Conservation (phyloP, 345 rosid species). For the Moringa oleifera region DNA sequence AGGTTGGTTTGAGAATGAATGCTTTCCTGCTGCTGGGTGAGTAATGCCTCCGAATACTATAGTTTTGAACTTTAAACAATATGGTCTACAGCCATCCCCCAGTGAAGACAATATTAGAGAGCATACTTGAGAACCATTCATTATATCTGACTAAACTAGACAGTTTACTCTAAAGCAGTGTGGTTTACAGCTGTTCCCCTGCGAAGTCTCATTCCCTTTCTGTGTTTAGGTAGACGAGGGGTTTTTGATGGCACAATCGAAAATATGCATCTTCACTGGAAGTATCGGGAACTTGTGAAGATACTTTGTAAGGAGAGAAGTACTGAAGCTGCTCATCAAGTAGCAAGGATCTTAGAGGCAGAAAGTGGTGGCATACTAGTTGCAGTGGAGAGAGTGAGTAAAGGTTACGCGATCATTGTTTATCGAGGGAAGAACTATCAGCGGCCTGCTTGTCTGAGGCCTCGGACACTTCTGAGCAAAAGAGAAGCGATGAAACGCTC, state of each 20-base stretch:
- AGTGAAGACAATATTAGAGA: not conserved
- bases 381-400: slow-evolving; percentile 73
- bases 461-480: slow-evolving; percentile 70
- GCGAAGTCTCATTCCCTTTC: slow-evolving; percentile 15
- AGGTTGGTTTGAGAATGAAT: slow-evolving; percentile 89
- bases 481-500: slow-evolving; percentile 78
- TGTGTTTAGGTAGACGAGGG: slow-evolving; percentile 73
- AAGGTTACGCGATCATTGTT: slow-evolving; percentile 80
- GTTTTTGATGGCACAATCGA: slow-evolving; percentile 88
- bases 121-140: not conserved
- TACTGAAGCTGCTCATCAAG: slow-evolving; percentile 53
- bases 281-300: slow-evolving; percentile 95
- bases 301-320: slow-evolving; percentile 56
- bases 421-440: slow-evolving; percentile 93
- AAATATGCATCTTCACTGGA: slow-evolving; percentile 99
- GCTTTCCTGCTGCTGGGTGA: slow-evolving; percentile 84
- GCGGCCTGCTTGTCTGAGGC: slow-evolving; percentile 73
- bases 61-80: slow-evolving; percentile 7
- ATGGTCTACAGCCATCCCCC: slow-evolving; percentile 6
- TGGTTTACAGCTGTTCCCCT: not conserved
- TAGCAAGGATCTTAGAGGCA: slow-evolving; percentile 64
- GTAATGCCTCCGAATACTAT: slow-evolving; percentile 17
- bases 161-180: no score
- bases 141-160: slow-evolving; percentile 5
- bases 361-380: slow-evolving; percentile 94